phyloP scores from a whole-genome alignment of 352 stramenopile species.

The Globisporangium polare region DNA sequence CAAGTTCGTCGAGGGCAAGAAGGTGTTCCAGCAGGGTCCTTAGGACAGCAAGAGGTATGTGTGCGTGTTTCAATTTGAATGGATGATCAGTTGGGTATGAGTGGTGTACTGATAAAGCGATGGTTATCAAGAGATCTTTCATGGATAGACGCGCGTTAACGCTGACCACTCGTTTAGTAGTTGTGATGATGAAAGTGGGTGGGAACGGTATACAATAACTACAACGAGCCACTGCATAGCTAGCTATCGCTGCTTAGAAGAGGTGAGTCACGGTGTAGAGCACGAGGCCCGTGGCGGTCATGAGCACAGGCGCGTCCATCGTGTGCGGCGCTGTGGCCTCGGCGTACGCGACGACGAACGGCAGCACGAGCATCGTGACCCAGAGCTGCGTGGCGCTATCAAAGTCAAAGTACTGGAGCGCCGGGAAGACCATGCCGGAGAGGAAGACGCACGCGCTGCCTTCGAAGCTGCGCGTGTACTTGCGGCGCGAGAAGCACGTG shows the following conservation, averaged over 20 bases:
- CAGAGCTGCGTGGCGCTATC: conserved; percentile 57
- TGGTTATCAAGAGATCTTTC: neutral
- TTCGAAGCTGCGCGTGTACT: conserved; percentile 61
- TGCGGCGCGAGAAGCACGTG: conserved; percentile 47
- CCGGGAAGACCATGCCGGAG: conserved; percentile 84
- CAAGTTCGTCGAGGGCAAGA: conserved; percentile 46
- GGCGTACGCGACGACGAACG: conserved; percentile 77
- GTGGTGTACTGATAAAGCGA: neutral
- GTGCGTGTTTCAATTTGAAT: neutral
- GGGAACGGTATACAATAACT: neutral
- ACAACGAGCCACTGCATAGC: neutral
- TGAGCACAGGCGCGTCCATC: conserved; percentile 85
- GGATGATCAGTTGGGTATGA: neutral
- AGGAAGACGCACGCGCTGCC: conserved; percentile 54
- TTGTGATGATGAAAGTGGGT: neutral
- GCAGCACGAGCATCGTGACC: conserved; percentile 78
- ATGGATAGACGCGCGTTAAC: neutral
- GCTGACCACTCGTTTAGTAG: neutral
- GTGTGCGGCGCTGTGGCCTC: conserved; percentile 83
- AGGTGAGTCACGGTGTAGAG: conserved; percentile 80
- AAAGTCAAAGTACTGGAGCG: conserved; percentile 81
- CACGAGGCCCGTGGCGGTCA: conserved; percentile 72
- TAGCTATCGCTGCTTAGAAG: conserved; percentile 29
- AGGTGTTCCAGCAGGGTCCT: conserved; percentile 18
- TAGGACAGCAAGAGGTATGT: neutral